Base-by-base conservation (phyloP, 371 early-diverging fungal genomes). In the Batrachochytrium dendrobatidis region DNA sequence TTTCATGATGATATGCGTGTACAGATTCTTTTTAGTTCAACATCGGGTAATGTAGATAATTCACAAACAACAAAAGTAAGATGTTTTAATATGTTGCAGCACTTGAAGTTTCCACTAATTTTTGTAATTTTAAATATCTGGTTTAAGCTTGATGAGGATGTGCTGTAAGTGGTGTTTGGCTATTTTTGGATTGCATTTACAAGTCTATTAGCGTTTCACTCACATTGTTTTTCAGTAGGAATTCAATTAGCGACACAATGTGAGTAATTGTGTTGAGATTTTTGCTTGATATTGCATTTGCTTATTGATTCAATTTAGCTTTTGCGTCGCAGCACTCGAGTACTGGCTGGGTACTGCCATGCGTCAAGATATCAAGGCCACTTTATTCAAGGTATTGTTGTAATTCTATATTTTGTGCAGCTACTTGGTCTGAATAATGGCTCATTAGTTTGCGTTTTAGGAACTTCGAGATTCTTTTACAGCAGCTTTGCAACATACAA, bases 131-230 rank as follows among this genome's bases (percentile, higher is more conserved):
- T 12, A 39, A 12, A n/a, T 39, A 12, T 39, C 39, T 12, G 39
- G n/a, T n/a, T 39, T n/a, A 39, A n/a, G 39, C 39, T 39, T 12
- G 39, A 39, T n/a, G 39, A 39, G 39, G 39, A 39, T n/a, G 39
- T 15, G 39, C 39, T 39, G 39, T 39, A n/a, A 39, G 39, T 39
- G 12, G 12, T 12, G 39, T 12, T 12, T 39, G 39, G 39, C 39
- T 39, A 39, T 39, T n/a, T 12, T 12, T 39, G 12, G 39, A 12
- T 39, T 39, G 39, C 15, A n/a, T n/a, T 15, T n/a, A n/a, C 39
- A 15, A n/a, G n/a, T n/a, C 39, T 15, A 15, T 15, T n/a, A 39
- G 39, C 12, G 12, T 12, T n/a, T 39, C 15, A 12, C 39, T n/a
- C 12, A 12, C 15, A 15, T n/a, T n/a, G 39, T n/a, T n/a, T 39